Conservation (phyloP, 257 asterid genomes). For the Nicotiana noctiflora region DNA sequence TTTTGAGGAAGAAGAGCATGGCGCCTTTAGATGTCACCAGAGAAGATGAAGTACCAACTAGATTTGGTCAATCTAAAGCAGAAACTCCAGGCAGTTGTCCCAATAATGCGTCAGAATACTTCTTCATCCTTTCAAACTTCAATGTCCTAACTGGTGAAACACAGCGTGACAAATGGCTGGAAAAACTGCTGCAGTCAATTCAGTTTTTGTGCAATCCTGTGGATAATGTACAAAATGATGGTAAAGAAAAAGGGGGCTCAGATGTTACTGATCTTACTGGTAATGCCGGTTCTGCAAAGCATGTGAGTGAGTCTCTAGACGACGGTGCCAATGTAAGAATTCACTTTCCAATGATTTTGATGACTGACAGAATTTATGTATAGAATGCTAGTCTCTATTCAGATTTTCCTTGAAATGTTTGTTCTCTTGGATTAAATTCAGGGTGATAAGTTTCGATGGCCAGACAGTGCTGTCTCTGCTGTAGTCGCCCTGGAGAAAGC, state of each 20-base stretch:
- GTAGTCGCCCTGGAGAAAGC: constrained; percentile 71
- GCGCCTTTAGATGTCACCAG: constrained; percentile 60
- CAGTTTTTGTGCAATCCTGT: constrained; percentile 41
- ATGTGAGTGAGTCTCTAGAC: constrained; percentile 26
- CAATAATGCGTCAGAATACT: constrained; percentile 42
- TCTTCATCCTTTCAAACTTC: constrained; percentile 34
- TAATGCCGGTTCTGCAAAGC: constrained; percentile 18
- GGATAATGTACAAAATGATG: constrained; percentile 28
- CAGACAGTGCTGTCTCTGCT: constrained; percentile 53
- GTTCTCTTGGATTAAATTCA: constrained; percentile 19
- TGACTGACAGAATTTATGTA: not conserved
- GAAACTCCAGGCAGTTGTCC: constrained; percentile 67
- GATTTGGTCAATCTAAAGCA: constrained; percentile 40
- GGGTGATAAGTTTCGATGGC: constrained; percentile 51
- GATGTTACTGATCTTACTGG: constrained; percentile 17
- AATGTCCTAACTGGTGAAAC: constrained; percentile 54
- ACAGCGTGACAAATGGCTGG: constrained; percentile 71
- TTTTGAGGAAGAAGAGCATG: constrained; percentile 48
- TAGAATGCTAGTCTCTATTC: not conserved
- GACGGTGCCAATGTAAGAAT: constrained; percentile 30
- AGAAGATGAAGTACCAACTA: constrained; percentile 47
- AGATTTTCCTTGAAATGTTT: not conserved
- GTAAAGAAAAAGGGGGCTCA: constrained; percentile 23
- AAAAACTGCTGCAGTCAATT: constrained; percentile 61
- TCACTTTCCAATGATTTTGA: not conserved